Percentiles rank a stretch among this genome's conserved stretches.
Conservation (phyloP, 306 rosid species). For the Quercus berberidifolia region DNA sequence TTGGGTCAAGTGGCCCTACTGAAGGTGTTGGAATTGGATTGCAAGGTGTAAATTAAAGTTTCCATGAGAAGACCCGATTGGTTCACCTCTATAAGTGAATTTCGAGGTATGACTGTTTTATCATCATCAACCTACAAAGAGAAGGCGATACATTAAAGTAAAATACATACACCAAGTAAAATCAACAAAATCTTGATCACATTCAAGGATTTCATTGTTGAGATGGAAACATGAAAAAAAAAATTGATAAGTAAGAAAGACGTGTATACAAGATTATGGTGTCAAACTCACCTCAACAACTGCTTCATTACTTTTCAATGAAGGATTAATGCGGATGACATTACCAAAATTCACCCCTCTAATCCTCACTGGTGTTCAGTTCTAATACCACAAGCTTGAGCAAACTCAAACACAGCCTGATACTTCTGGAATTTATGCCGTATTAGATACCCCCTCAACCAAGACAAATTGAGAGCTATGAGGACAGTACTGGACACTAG, state of each 20-base stretch:
- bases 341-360: constrained; percentile 88
- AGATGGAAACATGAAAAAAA: neutral
- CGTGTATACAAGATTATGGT: neutral
- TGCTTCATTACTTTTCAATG: constrained; percentile 70
- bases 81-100: constrained; percentile 85
- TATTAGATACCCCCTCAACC: constrained; percentile 83
- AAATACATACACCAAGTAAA: neutral
- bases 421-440: constrained; percentile 75
- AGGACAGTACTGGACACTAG: constrained; percentile 72
- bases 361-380: constrained; percentile 87
- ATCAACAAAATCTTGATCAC: neutral
- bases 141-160: neutral
- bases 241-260: neutral
- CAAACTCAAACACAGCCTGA: constrained; percentile 72
- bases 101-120: constrained; percentile 78
- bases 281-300: constrained; percentile 70
- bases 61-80: constrained; percentile 99
- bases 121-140: constrained; percentile 81
- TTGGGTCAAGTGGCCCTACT: constrained; percentile 76
- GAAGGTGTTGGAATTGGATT: constrained; percentile 78
- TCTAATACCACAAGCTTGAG: constrained; percentile 81
- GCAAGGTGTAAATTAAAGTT: constrained; percentile 74
- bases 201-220: neutral
- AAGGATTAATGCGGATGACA: constrained; percentile 81
- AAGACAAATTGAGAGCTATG: constrained; percentile 75